Conservation (phyloP, 352 stramenopile species). For the Stramenopiles sp. region DNA sequence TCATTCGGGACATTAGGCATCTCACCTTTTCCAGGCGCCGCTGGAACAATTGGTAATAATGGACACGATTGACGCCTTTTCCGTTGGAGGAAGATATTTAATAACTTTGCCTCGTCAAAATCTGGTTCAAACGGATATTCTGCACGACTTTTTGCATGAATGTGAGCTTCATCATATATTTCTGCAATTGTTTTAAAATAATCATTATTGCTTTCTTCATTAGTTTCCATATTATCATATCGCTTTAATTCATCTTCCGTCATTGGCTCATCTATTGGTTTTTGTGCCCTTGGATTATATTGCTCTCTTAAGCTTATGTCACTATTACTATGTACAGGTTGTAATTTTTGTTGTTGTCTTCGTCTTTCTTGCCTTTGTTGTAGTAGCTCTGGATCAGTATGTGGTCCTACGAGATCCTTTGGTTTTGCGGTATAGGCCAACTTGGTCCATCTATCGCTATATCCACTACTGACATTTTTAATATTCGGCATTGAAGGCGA, state of each 20-base stretch:
- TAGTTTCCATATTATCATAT: neutral
- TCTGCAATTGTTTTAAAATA: neutral
- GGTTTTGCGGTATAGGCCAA: neutral
- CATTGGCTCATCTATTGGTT: neutral
- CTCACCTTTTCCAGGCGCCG: constrained; percentile 3
- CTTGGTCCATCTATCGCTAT: neutral
- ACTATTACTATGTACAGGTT: neutral
- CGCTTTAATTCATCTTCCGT: neutral
- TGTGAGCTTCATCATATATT: constrained; percentile 2
- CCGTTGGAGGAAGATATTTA: neutral
- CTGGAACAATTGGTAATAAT: neutral
- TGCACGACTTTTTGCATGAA: neutral
- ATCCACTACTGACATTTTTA: neutral
- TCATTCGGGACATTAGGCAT: neutral
- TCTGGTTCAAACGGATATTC: constrained; percentile 5
- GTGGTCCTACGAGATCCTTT: neutral
- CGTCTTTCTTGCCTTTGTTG: too few species aligned
- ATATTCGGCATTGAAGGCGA: neutral
- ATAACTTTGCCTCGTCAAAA: neutral
- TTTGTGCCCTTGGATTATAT: neutral
- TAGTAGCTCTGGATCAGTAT: neutral
- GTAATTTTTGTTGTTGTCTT: neutral
- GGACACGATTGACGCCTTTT: neutral
- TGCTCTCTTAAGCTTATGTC: neutral
- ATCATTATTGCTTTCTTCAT: neutral